phyloP scores from a whole-genome alignment of 2,329 filamentous ascomycete genomes.

The Didymella pomorum region DNA sequence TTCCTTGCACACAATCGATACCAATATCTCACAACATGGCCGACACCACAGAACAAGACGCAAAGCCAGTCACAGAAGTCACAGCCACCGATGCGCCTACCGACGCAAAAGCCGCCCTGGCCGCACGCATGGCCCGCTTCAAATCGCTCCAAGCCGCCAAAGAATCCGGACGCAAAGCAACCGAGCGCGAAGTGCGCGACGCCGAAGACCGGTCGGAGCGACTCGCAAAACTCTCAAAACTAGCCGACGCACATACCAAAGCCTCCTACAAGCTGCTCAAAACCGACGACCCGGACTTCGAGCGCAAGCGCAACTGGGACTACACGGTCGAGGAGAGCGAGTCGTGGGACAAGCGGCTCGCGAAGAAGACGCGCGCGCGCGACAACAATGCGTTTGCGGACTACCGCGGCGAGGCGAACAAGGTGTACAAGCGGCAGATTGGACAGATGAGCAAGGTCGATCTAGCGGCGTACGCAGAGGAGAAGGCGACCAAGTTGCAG shows the following conservation, averaged over 20 bases:
- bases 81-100: constrained; percentile 32
- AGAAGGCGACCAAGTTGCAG: constrained; percentile 86
- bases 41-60: constrained; percentile 26
- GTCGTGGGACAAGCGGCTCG: constrained; percentile 88
- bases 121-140: constrained; percentile 72
- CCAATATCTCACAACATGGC: constrained; percentile 30
- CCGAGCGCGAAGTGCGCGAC: constrained; percentile 55
- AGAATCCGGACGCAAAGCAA: constrained; percentile 66
- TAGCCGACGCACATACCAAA: constrained; percentile 86
- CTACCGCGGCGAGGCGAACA: constrained; percentile 84
- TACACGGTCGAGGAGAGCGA: constrained; percentile 97
- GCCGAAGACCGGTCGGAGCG: constrained; percentile 42
- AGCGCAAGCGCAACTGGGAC: constrained; percentile 98
- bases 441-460: constrained; percentile 74
- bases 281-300: constrained; percentile 92
- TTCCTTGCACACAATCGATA: neutral
- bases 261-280: constrained; percentile 93
- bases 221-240: constrained; percentile 69
- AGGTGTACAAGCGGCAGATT: constrained; percentile 93
- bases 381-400: constrained; percentile 92
- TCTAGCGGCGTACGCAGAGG: constrained; percentile 82
- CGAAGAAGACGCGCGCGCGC: constrained; percentile 81
- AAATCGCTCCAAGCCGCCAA: constrained; percentile 82
- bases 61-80: constrained; percentile 25
- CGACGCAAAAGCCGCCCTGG: constrained; percentile 45